Evolutionary conservation across 192 early-diverging fungal genomes (phyloP).

Genomic region (Mortierella hygrophila): DNA sequence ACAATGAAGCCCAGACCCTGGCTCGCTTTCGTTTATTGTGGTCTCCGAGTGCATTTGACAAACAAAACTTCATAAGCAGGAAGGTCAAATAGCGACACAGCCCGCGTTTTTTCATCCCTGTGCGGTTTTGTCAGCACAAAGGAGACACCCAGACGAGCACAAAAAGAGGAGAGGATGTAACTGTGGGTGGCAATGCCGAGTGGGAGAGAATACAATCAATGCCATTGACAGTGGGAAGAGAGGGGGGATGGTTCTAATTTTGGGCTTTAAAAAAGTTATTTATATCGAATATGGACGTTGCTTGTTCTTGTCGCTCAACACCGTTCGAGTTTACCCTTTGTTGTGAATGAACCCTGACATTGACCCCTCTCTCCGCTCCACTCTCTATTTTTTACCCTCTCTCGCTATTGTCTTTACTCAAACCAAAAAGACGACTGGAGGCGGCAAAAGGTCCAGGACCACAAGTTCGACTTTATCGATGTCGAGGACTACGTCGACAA

Average conservation of each 20-base stretch:
- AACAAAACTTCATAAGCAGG: background rate
- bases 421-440: slow-evolving; percentile 75
- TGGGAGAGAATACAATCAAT: background rate
- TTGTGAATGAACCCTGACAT: background rate
- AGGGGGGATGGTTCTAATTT: background rate
- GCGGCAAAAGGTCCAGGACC: slow-evolving; percentile 81
- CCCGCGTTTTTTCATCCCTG: background rate
- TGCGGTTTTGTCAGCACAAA: background rate
- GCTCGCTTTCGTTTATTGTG: background rate
- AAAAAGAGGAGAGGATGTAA: background rate
- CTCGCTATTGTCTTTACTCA: background rate
- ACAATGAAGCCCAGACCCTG: background rate
- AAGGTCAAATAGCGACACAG: background rate
- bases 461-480: slow-evolving; percentile 92
- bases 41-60: background rate
- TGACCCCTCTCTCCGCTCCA: background rate
- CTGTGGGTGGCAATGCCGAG: background rate
- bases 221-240: background rate
- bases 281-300: background rate
- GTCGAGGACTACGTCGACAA: slow-evolving; percentile 76
- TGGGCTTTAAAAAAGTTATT: slow-evolving; percentile 11
- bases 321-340: slow-evolving; percentile 11
- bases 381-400: background rate
- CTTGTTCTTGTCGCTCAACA: background rate
- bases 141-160: background rate